Conservation (phyloP, 176 grass and related monocot genomes). For the Aegilops tauschii region DNA sequence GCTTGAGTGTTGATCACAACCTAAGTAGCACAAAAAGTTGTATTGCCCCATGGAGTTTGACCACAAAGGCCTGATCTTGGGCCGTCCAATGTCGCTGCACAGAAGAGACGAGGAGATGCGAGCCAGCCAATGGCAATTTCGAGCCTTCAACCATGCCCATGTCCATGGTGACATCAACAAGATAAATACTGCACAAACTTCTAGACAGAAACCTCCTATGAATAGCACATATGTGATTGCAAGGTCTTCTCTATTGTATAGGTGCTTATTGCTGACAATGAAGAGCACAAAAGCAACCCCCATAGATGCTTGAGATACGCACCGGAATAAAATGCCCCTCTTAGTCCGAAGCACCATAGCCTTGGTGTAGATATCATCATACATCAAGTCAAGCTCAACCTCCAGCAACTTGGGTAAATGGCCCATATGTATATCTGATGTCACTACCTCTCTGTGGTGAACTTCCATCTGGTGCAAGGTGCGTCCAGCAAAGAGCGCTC, state of each 20-base stretch:
- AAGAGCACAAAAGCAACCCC: neutral
- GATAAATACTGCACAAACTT: neutral
- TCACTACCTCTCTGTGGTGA: too few relatives aligned
- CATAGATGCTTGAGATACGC: neutral
- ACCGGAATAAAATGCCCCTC: neutral
- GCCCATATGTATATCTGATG: too few relatives aligned
- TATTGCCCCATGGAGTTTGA: slow-evolving; percentile 8
- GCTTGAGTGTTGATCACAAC: too few relatives aligned
- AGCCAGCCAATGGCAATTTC: neutral
- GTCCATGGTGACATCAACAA: neutral
- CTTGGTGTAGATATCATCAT: slow-evolving; percentile 26
- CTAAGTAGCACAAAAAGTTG: neutral
- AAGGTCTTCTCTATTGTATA: neutral
- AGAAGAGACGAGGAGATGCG: neutral
- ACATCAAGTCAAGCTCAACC: slow-evolving; percentile 6
- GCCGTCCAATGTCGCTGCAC: neutral
- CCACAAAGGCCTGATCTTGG: neutral
- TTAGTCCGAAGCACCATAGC: neutral
- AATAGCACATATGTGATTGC: slow-evolving; percentile 5
- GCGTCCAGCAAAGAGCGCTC: neutral
- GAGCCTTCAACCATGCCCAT: neutral
- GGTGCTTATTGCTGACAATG: neutral
- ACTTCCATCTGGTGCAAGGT: neutral
- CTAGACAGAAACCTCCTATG: neutral
- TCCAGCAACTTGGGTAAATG: neutral